Evolutionary conservation across 1,284 basidiomycete species (phyloP), one percentile per base, ranked within the genome.

Genomic region (Irpex lacteus): DNA sequence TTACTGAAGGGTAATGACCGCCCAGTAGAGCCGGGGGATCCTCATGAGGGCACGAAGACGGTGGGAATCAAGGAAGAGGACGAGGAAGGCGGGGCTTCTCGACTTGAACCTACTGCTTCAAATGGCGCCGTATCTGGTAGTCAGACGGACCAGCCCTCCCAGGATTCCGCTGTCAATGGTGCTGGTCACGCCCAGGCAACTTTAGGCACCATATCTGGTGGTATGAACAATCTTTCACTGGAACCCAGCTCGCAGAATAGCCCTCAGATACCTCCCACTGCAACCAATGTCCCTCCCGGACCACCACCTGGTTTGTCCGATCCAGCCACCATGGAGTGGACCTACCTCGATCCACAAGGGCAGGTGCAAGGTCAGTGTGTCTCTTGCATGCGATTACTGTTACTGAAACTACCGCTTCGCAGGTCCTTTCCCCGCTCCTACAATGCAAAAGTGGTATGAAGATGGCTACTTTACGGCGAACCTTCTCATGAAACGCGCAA

Each of bases 401-500:
- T 11, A 38, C 38, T 47, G 34, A n/a, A 54, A n/a, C n/a, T 50
- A 58, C 11, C 62, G 47, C 34, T 44, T 32, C 11, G 2, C 67
- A 95, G 95, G 95, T 60, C 97, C 97, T 1, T 99, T 98, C 82
- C 84, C 85, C 52, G 95, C 92, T 32, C 86, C 90, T 67, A 75
- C 92, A 65, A 98, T 99, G 97, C 96, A 98, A 78, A 94, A 94
- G 70, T 98, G 97, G 97, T 92, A 90, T 75, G 88, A 94, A 62
- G 92, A 92, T 72, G 91, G 91, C 13, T 99, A 98, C 80, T 98
- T 99, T 75, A 82, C 86, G n/a, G 81, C 88, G 55, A 89, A 94
- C 67, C 82, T 98, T 36, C 86, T 93, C 40, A 89, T 97, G 84
- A 94, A 91, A 72, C 89, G 95, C 59, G 88, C 83, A 9, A 80